Conservation (phyloP, 2,329 filamentous ascomycete genomes). For the Cytospora schulzeri region DNA sequence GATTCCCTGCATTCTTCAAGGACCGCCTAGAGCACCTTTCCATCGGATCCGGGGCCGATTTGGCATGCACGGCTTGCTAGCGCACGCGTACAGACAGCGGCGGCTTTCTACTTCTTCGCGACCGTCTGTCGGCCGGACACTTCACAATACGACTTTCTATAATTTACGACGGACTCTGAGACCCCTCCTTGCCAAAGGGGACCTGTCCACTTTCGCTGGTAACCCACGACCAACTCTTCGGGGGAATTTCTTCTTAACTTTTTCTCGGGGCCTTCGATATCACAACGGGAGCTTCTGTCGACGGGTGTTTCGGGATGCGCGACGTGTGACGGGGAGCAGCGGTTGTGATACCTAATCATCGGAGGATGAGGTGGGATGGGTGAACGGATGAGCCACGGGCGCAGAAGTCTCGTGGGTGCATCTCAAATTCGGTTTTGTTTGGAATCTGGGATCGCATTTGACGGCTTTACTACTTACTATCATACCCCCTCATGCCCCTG, state of each 20-base stretch:
- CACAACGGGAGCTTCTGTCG: constrained; percentile 20
- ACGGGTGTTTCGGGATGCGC: constrained; percentile 18
- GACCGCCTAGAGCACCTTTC: constrained; percentile 23
- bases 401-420: constrained; percentile 24
- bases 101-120: constrained; percentile 28
- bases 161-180: constrained; percentile 28
- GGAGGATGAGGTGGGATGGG: constrained; percentile 21
- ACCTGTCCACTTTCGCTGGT: constrained; percentile 26
- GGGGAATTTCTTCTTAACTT: constrained; percentile 26
- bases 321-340: constrained; percentile 20
- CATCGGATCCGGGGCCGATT: constrained; percentile 22
- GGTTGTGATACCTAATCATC: constrained; percentile 25
- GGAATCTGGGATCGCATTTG: constrained; percentile 29
- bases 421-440: constrained; percentile 25
- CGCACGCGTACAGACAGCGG: constrained; percentile 24
- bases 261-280: constrained; percentile 23
- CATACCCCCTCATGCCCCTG: constrained; percentile 28
- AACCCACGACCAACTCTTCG: constrained; percentile 29
- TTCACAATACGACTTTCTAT: constrained; percentile 30
- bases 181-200: constrained; percentile 23
- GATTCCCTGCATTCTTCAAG: constrained; percentile 15
- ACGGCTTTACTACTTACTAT: constrained; percentile 28
- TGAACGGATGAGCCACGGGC: constrained; percentile 21
- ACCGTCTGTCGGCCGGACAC: constrained; percentile 25
- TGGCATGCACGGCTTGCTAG: constrained; percentile 21